phyloP scores from a whole-genome alignment of 2,329 filamentous ascomycete genomes.

The Xylaria digitata region DNA sequence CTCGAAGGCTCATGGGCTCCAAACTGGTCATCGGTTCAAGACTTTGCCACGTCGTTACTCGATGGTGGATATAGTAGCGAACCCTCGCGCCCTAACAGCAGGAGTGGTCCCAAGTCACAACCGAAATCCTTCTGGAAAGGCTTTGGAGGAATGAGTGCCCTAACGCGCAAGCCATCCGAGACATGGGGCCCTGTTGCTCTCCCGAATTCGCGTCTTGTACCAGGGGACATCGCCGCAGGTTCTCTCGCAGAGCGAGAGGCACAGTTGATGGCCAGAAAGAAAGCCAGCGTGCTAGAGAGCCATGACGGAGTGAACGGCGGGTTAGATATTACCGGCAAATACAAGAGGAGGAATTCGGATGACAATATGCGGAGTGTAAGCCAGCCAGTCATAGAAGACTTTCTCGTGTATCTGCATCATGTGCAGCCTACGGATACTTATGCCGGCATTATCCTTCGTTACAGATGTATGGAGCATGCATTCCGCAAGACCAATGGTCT shows the following conservation, averaged over 20 bases:
- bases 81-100: slow-evolving; percentile 48
- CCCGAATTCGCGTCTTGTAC: slow-evolving; percentile 51
- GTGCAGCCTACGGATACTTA: slow-evolving; percentile 87
- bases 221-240: slow-evolving; percentile 65
- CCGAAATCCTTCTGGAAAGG: slow-evolving; percentile 49
- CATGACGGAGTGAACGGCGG: slow-evolving; percentile 70
- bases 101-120: slow-evolving; percentile 47
- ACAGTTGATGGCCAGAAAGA: slow-evolving; percentile 66
- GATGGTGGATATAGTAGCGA: slow-evolving; percentile 52
- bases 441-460: slow-evolving; percentile 89
- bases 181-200: slow-evolving; percentile 66
- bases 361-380: slow-evolving; percentile 59
- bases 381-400: slow-evolving; percentile 75
- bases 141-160: slow-evolving; percentile 42
- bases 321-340: slow-evolving; percentile 65
- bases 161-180: slow-evolving; percentile 45
- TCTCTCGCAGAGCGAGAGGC: slow-evolving; percentile 65
- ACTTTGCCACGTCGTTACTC: slow-evolving; percentile 62
- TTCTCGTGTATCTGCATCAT: slow-evolving; percentile 89
- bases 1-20: slow-evolving; percentile 64
- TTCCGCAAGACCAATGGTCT: slow-evolving; percentile 91
- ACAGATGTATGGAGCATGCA: slow-evolving; percentile 84
- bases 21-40: slow-evolving; percentile 67
- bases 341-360: slow-evolving; percentile 77
- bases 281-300: slow-evolving; percentile 69